Evolutionary conservation across 306 rosid genomes (phyloP), one percentile per base, ranked within the genome.

Genomic region (Lablab purpureus): DNA sequence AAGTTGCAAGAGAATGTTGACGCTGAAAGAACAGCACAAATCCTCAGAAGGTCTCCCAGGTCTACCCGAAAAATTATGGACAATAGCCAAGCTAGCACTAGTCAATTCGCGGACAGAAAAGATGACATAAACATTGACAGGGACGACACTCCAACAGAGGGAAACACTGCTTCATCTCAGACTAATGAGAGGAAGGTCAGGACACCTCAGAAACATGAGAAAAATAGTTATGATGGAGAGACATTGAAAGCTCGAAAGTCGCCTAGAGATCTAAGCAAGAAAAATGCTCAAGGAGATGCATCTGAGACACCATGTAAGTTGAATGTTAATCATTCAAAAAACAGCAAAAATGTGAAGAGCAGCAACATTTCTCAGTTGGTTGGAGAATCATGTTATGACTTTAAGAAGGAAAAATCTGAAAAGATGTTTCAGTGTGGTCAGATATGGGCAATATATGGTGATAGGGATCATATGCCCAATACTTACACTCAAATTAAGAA

Each of bases 391-490:
- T 55, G 55, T 18, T 55, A 21, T 19, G 84, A 76, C 85, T 84
- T 92, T 43, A 70, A 71, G 43, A 68, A 34, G 80, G 82, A 65
- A 55, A 90, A 70, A 50, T 74, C 87, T 34, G 80, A 58, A 63
- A 85, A 81, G 15, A 84, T 78, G 73, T 87, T 92, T 83, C 82
- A 63, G 84, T 51, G 62, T 71, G 87, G 74, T 76, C 97, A 90
- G 87, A 86, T 92, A 74, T 88, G 97, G 92, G 95, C 93, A 21
- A 40, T 92, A 73, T 85, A 88, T 58, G 76, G 85, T 77, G 90
- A 75, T 15, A 59, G 23, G 71, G 86, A 76, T 82, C 75, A 73
- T 18, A 74, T 87, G 85, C 95, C 92, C 8, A 74, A 14, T 41
- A 59, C 80, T 50, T 92, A 84, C 52, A 92, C 71, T 36, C 87